Conservation (phyloP, 495 filamentous ascomycete genomes). For the Penicillium longicatenatum region DNA sequence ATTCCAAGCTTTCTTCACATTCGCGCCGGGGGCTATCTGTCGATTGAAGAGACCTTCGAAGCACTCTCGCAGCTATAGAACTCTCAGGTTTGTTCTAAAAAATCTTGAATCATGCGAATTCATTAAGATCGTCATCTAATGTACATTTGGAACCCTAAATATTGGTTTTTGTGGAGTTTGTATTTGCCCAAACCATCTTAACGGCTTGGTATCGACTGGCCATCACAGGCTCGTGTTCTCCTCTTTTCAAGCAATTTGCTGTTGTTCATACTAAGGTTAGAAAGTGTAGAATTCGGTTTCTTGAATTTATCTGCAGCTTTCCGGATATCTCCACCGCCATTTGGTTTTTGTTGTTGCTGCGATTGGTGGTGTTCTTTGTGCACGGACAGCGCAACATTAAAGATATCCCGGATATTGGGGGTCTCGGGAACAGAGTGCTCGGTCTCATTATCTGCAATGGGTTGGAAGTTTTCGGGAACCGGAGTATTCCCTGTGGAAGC, state of each 20-base stretch:
- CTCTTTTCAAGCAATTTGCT: slow-evolving; percentile 3
- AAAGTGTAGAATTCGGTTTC: background rate
- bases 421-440: background rate
- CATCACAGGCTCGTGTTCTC: background rate
- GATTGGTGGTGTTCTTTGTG: background rate
- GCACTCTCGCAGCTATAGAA: too few species aligned
- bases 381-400: slow-evolving; percentile 1
- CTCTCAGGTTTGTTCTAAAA: too few species aligned
- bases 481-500: background rate
- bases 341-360: background rate
- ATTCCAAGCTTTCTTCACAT: too few species aligned
- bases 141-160: too few species aligned
- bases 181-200: background rate
- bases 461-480: background rate
- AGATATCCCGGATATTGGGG: slow-evolving; percentile 1
- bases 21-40: too few species aligned
- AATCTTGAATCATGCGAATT: too few species aligned
- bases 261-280: background rate
- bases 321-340: too few species aligned
- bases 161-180: too few species aligned
- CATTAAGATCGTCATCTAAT: too few species aligned
- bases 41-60: too few species aligned
- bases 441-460: background rate
- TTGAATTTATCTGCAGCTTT: background rate
- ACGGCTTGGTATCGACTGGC: background rate